phyloP scores from a whole-genome alignment of 192 early-diverging fungal species.

The Coemansia sp. region DNA sequence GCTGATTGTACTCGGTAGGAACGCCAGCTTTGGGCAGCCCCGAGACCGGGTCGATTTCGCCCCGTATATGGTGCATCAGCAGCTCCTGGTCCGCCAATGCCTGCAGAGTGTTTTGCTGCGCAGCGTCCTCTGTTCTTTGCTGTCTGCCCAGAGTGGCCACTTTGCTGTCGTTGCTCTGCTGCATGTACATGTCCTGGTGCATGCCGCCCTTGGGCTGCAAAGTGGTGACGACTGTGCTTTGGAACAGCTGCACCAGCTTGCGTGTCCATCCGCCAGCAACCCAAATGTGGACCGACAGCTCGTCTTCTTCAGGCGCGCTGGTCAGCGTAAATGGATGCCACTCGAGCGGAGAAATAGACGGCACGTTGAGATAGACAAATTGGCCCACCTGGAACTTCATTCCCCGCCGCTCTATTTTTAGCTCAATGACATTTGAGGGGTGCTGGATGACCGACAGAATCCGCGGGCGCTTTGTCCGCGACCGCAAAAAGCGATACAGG shows the following conservation, averaged over 20 bases:
- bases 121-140: slow-evolving; percentile 7
- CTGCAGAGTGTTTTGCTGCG: slow-evolving; percentile 25
- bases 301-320: slow-evolving; percentile 75
- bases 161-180: slow-evolving; percentile 10
- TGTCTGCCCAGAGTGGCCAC: slow-evolving; percentile 7
- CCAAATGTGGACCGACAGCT: slow-evolving; percentile 73
- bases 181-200: slow-evolving; percentile 23
- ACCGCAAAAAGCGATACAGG: slow-evolving; percentile 65
- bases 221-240: slow-evolving; percentile 32
- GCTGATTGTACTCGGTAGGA: slow-evolving; percentile 17
- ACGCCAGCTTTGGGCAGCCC: slow-evolving; percentile 38
- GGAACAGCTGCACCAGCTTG: slow-evolving; percentile 51
- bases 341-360: slow-evolving; percentile 64
- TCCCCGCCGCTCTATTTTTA: slow-evolving; percentile 70
- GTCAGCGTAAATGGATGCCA: slow-evolving; percentile 89
- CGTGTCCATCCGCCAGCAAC: slow-evolving; percentile 76
- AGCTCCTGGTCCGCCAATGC: slow-evolving; percentile 50
- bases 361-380: slow-evolving; percentile 75
- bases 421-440: slow-evolving; percentile 77
- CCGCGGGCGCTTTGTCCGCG: slow-evolving; percentile 59
- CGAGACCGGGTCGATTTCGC: slow-evolving; percentile 33
- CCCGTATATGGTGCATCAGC: slow-evolving; percentile 42
- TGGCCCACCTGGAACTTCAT: slow-evolving; percentile 66
- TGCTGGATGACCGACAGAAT: slow-evolving; percentile 83
- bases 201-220: not conserved